Evolutionary conservation across 139 green algal genomes (phyloP), one percentile per base, ranked within the genome.

Genomic region (Tetratostichococcus sp.): DNA sequence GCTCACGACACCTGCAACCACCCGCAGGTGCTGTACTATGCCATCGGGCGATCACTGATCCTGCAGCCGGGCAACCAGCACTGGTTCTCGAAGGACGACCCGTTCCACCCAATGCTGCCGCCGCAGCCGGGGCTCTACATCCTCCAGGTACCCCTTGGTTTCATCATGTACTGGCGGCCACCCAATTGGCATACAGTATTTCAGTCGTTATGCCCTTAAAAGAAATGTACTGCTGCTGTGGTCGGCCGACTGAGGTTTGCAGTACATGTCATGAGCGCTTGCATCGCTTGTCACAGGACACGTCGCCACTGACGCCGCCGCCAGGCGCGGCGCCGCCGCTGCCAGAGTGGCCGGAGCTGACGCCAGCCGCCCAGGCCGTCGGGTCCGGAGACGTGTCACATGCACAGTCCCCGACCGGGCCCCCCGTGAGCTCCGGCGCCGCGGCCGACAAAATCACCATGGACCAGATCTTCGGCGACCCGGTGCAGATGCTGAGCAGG

Each of bases 71-170:
- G 87, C 72, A 67, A 39, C 5, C 70, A 77, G 5, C 77, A 88
- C 50, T 67, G 35, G 43, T 92, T 88, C 58, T 82, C 91, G 35
- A 43, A 26, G 14, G 31, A 83, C 26, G 66, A 69, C 17, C 72
- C 80, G 1, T 78, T 87, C 50, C 88, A 98, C 82, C 85, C 91
- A 4, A 79, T 98, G 83, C 88, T 99, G 59, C 95, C 95, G 8
- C 34, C 80, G 8, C 77, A 79, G 3, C 71, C 87, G 1, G 91
- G 87, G 17, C 81, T 97, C 32, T 97, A 89, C 77, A 58, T 79
- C n/a, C 57, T 98, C 11, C 39, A 50, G 39, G 39, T 50, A 11
- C 6, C 11, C n/a, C n/a, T n/a, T n/a, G n/a, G n/a, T n/a, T n/a
- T n/a, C n/a, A n/a, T n/a, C n/a, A n/a, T n/a, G n/a, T n/a, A n/a